Evolutionary conservation across 2,329 filamentous ascomycete genomes (phyloP), one percentile per base, ranked within the genome.

Genomic region (Tolypocladium sp.): DNA sequence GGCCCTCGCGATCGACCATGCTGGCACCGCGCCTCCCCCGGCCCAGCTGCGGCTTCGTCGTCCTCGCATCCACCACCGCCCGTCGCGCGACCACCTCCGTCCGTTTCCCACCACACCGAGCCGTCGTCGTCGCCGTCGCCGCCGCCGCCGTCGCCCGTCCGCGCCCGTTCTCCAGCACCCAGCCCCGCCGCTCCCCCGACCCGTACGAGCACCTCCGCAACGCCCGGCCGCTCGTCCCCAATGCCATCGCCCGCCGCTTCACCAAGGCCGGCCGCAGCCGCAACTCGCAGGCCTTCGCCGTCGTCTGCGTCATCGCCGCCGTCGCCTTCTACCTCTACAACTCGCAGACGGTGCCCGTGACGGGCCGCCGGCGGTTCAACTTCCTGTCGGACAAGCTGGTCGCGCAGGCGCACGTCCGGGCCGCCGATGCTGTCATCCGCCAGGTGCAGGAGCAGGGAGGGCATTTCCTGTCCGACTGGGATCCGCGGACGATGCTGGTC

Each of bases 351-450:
- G 89, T 92, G 17, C 89, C 89, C 2, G 81, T 91, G 8, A 88
- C 85, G 6, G 87, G 88, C 0, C 82, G 90, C 10, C 78, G 79
- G 66, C 82, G 90, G 41, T 93, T 93, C 80, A 92, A 92, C 71
- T 76, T 77, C 27, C 71, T 77, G 7, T 85, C 90, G 57, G 78
- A 81, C 55, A 70, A 78, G 59, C 77, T 85, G 67, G 85, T 86
- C 66, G 74, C 80, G 62, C 73, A 80, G 59, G 61, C 66, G 25
- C 64, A 71, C 51, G 58, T 63, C 33, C 62, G 64, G 22, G 67
- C 64, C 2, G 68, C 66, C 15, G 65, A 68, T 35, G 60, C 60
- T 5, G 77, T 90, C 17, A 76, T 88, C 62, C 75, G 75, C 63
- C 76, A 84, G 60, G 72, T 84, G 13, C 68, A 82, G 65, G 70